Evolutionary conservation across 331 rosid genomes (phyloP), one percentile per base, ranked within the genome.

Genomic region (Quercus lobata): DNA sequence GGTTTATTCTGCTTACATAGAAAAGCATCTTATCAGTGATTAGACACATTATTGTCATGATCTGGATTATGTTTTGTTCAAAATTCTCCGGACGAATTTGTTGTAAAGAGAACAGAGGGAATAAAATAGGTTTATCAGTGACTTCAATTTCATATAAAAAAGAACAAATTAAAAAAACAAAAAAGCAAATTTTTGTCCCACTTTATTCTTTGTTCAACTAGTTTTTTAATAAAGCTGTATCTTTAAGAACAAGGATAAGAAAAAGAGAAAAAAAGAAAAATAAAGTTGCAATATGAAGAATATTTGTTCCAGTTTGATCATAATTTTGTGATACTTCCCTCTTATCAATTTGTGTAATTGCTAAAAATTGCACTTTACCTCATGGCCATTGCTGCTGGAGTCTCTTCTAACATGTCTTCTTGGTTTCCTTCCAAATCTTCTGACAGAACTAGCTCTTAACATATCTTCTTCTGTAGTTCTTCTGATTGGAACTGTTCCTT

Each of bases 401-500:
- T 91, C 98, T 71, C 99, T 88, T 85, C 93, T 84, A 57, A 92
- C 91, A 34, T 85, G 87, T 29, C 86, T 83, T 63, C 85, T 79
- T 12, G 74, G 19, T 85, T 93, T 96, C 53, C 91, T 91, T 79
- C 98, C 99, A 83, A 86, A 96, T 86, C 84, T 89, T 78, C 72
- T 57, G 2, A 88, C 90, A 53, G 97, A 88, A 37, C 85, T 96
- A 0, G 98, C 94, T 79, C 99, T 87, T 27, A 93, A 68, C 84
- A 96, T 82, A 49, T 96, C 99, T 19, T 89, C 72, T 87, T 90
- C 91, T 6, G 79, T 87, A 32, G 97, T 93, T 90, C 98, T 91
- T 86, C 99, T 86, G n/a, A 93, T 88, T n/a, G 98, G 98, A 61
- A 96, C 72, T 7, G 97, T 90, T 55, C 99, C 97, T 73, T 89